These are phyloP conservation scores for Citrus glauca DNA, from an alignment of 345 rosid species.

Conservation along the genomic window DNA sequence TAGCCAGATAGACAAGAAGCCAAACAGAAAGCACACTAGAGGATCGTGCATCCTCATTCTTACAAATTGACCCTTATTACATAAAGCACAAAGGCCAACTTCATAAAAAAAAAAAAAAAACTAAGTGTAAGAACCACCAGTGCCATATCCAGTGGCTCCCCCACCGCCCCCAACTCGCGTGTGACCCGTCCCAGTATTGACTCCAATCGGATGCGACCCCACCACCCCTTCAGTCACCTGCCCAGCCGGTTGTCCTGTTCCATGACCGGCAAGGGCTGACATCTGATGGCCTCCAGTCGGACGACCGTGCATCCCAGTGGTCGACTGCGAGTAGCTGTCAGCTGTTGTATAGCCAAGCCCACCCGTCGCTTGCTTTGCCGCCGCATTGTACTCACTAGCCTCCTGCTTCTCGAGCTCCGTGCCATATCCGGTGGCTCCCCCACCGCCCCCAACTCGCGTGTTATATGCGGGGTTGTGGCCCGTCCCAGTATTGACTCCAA, in stretches of 20 bases:
- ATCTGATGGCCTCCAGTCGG: neutral
- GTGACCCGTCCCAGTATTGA: neutral
- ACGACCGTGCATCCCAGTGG: neutral
- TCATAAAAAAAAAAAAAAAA: too few species aligned
- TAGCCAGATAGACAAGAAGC: neutral
- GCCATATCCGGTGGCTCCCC: neutral
- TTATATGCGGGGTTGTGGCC: neutral
- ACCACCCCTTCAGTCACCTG: neutral
- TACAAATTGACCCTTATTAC: neutral
- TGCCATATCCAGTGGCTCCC: neutral
- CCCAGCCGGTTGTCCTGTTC: neutral
- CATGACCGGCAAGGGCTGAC: conserved; percentile 3
- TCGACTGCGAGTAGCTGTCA: neutral
- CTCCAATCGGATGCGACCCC: neutral
- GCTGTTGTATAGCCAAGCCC: neutral
- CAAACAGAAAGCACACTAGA: neutral
- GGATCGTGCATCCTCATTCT: neutral
- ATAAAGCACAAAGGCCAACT: neutral
- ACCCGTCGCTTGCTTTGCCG: neutral
- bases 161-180: neutral
- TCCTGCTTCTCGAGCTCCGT: conserved; percentile 50
- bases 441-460: neutral
- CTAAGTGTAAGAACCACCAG: neutral
- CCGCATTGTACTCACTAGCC: conserved; percentile 16
- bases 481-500: neutral